Percentiles rank a stretch among this genome's conserved stretches.
Conservation (phyloP, 139 green algal species). For the Micractinium conductrix region DNA sequence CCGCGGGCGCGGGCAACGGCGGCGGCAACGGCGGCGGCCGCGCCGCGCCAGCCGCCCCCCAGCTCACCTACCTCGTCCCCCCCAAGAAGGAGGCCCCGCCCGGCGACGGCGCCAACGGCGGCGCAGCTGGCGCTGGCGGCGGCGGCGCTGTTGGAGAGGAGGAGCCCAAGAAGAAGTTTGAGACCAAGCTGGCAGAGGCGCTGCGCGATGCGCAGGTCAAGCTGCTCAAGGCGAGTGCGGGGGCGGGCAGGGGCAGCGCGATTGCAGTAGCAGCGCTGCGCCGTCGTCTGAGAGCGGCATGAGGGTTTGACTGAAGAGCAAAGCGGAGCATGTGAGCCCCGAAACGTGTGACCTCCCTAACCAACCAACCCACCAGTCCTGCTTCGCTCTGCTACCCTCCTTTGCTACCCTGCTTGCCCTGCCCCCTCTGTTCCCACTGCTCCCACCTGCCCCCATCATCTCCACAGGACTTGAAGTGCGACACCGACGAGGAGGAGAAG, state of each 20-base stretch:
- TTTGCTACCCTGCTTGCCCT: too few species aligned
- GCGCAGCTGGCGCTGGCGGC: not conserved
- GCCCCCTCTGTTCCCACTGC: too few species aligned
- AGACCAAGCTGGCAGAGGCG: conserved; percentile 57
- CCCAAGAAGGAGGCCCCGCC: conserved; percentile 40
- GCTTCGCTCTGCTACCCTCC: too few species aligned
- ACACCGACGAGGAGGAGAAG: conserved; percentile 38
- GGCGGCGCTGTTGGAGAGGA: too few species aligned
- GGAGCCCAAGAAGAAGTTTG: not conserved
- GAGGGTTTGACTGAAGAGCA: too few species aligned
- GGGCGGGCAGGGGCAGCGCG: too few species aligned
- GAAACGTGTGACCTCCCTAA: too few species aligned
- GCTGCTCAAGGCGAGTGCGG: conserved; percentile 63
- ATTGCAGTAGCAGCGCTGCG: too few species aligned
- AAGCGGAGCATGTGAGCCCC: too few species aligned
- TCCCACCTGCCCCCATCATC: too few species aligned
- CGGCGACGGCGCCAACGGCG: not conserved
- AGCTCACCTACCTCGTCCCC: conserved; percentile 41
- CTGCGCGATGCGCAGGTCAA: conserved; percentile 77
- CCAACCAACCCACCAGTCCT: too few species aligned
- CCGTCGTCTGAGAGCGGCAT: too few species aligned
- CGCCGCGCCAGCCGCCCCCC: conserved; percentile 11
- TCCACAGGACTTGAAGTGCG: conserved; percentile 49
- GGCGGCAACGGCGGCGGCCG: not conserved
- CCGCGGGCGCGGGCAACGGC: conserved; percentile 23